Conservation (phyloP, 1,284 basidiomycete species). For the Malassezia dermatis region DNA sequence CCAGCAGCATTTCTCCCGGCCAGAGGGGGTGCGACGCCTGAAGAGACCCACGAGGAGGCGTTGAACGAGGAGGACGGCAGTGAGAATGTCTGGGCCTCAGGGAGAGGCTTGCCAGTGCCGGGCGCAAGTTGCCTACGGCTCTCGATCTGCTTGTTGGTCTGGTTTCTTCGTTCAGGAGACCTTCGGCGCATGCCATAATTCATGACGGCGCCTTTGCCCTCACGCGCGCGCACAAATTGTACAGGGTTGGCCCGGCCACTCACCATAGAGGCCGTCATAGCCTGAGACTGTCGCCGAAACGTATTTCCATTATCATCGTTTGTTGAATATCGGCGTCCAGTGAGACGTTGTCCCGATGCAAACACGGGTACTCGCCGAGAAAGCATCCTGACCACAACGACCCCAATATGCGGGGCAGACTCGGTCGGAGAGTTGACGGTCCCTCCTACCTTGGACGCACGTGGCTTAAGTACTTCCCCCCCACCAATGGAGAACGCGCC, state of each 20-base stretch:
- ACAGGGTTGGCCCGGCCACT: slow-evolving; percentile 5
- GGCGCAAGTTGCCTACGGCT: not conserved
- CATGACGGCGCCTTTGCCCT: slow-evolving; percentile 35
- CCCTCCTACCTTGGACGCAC: not conserved
- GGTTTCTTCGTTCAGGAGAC: not conserved
- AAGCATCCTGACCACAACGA: not conserved
- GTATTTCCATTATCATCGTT: not conserved
- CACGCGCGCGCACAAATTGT: slow-evolving; percentile 25
- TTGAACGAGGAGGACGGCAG: slow-evolving; percentile 42
- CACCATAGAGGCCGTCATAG: slow-evolving; percentile 11
- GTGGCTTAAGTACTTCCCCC: not conserved
- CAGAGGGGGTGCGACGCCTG: slow-evolving; percentile 27
- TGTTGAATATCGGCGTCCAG: not conserved
- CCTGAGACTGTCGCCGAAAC: not conserved
- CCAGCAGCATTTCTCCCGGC: slow-evolving; percentile 23
- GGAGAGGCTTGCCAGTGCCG: slow-evolving; percentile 21
- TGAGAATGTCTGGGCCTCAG: slow-evolving; percentile 43
- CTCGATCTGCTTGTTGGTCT: not conserved
- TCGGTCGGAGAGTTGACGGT: not conserved
- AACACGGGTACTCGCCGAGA: not conserved
- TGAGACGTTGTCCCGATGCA: not conserved
- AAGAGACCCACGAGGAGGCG: slow-evolving; percentile 31
- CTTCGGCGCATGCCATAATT: slow-evolving; percentile 22
- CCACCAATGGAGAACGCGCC: not conserved
- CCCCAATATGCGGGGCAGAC: not conserved